Conservation (phyloP, 768 basidiomycete genomes). For the Peribolospora kevripleyi region DNA sequence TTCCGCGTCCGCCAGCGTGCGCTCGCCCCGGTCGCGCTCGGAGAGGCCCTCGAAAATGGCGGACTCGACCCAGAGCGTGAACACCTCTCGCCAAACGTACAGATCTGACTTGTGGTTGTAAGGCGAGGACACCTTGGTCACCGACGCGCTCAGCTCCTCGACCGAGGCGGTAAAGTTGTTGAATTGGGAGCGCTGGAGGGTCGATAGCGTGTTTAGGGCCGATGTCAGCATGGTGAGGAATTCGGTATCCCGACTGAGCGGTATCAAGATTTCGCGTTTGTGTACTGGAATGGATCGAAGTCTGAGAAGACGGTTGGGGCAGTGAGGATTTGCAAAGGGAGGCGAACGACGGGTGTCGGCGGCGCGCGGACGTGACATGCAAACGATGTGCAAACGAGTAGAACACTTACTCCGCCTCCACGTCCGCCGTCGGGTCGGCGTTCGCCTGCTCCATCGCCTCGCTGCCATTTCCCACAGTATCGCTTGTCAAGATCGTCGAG, state of each 20-base stretch:
- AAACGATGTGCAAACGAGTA: neutral
- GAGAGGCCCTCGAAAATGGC: slow-evolving; percentile 56
- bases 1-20: slow-evolving; percentile 44
- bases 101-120: slow-evolving; percentile 31
- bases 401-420: neutral
- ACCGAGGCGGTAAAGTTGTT: slow-evolving; percentile 27
- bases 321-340: neutral
- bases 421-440: neutral
- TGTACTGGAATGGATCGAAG: neutral
- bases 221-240: slow-evolving; percentile 52
- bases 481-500: too few species aligned
- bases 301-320: neutral
- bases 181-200: slow-evolving; percentile 27
- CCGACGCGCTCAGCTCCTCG: slow-evolving; percentile 24
- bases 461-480: too few species aligned
- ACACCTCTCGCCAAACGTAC: slow-evolving; percentile 72
- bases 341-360: neutral
- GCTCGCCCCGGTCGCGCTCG: slow-evolving; percentile 39
- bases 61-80: slow-evolving; percentile 58
- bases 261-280: slow-evolving; percentile 39
- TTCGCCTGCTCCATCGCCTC: too few species aligned
- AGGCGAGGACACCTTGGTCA: slow-evolving; percentile 20
- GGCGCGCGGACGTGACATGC: neutral
- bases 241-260: slow-evolving; percentile 49
- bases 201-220: slow-evolving; percentile 29